These are phyloP conservation scores for Pleomassaria siparia DNA, from an alignment of 2,329 filamentous ascomycete species.

Conservation along the genomic window DNA sequence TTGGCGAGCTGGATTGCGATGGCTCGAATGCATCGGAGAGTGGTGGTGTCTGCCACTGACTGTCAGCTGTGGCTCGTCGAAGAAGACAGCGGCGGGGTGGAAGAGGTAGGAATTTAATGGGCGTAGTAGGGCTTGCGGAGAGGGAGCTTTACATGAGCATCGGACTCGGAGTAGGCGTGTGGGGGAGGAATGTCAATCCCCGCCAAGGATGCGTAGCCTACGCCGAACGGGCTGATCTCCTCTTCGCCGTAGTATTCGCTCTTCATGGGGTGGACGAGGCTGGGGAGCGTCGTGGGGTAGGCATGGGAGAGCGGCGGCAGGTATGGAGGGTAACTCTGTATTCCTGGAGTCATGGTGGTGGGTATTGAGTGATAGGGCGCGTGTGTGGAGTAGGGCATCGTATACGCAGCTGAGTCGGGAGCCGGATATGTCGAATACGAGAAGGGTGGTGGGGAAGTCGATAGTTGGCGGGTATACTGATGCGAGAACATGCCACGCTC, in stretches of 20 bases:
- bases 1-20: conserved; percentile 52
- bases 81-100: conserved; percentile 20
- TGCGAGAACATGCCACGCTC: conserved; percentile 66
- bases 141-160: conserved; percentile 72
- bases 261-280: conserved; percentile 65
- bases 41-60: conserved; percentile 66
- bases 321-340: conserved; percentile 58
- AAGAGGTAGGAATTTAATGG: conserved; percentile 33
- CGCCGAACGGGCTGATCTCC: conserved; percentile 65
- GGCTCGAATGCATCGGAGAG: conserved; percentile 73
- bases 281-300: conserved; percentile 61
- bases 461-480: conserved; percentile 68
- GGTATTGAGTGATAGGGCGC: conserved; percentile 44
- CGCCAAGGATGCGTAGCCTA: conserved; percentile 67
- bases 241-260: conserved; percentile 63
- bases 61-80: conserved; percentile 40
- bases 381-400: conserved; percentile 52
- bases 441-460: conserved; percentile 71
- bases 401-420: conserved; percentile 65
- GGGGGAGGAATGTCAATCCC: conserved; percentile 64
- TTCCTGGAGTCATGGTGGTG: conserved; percentile 39
- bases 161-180: conserved; percentile 66
- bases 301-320: conserved; percentile 49
- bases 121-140: conserved; percentile 42
- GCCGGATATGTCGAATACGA: conserved; percentile 68